Evolutionary conservation across 1,139 yeast genomes (phyloP).

Genomic region (Yamadazyma dendronema): DNA sequence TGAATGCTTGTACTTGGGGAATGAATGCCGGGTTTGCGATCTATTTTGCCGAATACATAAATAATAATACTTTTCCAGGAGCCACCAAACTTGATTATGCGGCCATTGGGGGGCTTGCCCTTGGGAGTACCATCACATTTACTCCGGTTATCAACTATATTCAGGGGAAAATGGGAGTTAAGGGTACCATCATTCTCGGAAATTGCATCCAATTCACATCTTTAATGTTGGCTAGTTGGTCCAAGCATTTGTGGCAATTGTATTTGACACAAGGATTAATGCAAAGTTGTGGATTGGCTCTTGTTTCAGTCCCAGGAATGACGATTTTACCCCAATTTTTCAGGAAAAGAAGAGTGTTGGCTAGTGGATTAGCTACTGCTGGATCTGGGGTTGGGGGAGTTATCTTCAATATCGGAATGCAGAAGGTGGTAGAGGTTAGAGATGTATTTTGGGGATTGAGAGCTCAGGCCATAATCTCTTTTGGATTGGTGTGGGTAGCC

Average conservation of each 20-base stretch:
- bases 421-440: constrained; percentile 25
- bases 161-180: constrained; percentile 41
- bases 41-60: constrained; percentile 46
- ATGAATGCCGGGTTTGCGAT: constrained; percentile 54
- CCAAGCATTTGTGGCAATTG: constrained; percentile 50
- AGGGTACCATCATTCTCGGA: constrained; percentile 38
- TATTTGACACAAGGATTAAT: constrained; percentile 52
- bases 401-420: constrained; percentile 39
- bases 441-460: constrained; percentile 37
- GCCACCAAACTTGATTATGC: constrained; percentile 44
- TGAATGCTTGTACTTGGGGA: constrained; percentile 52
- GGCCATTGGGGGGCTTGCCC: constrained; percentile 42
- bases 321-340: constrained; percentile 54
- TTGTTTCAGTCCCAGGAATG: constrained; percentile 42
- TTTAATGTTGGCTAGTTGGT: constrained; percentile 52
- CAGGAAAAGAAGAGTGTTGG: constrained; percentile 52
- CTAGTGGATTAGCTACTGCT: constrained; percentile 55
- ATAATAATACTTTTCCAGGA: constrained; percentile 32
- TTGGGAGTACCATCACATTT: constrained; percentile 35
- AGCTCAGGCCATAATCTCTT: constrained; percentile 35
- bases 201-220: constrained; percentile 50
- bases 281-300: constrained; percentile 49
- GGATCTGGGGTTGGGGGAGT: constrained; percentile 69
- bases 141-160: constrained; percentile 41
- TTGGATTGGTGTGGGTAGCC: constrained; percentile 32